Percentiles rank a stretch among this genome's conserved stretches.
Conservation (phyloP, 2,329 filamentous ascomycete species). For the Simplicillium sp. region DNA sequence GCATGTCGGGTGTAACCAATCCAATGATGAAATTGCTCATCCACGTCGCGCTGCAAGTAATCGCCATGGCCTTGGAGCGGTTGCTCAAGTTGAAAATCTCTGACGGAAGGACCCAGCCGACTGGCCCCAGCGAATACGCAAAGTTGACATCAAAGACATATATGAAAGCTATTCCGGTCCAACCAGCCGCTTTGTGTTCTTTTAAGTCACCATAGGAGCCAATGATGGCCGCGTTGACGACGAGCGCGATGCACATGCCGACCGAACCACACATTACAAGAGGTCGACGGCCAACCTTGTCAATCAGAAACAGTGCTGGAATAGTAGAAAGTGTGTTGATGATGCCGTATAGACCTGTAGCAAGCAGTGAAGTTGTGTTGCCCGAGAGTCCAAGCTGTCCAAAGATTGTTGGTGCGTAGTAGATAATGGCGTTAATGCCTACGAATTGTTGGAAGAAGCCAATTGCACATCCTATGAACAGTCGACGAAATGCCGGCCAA, state of each 20-base stretch:
- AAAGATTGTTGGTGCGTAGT: slow-evolving; percentile 38
- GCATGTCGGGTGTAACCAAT: slow-evolving; percentile 32
- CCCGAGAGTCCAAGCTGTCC: slow-evolving; percentile 28
- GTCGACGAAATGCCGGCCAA: slow-evolving; percentile 26
- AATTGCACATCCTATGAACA: slow-evolving; percentile 42
- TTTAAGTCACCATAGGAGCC: slow-evolving; percentile 32
- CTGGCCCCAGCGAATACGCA: slow-evolving; percentile 53
- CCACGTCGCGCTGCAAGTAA: slow-evolving; percentile 41
- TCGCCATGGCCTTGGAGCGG: slow-evolving; percentile 45
- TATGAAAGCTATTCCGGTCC: slow-evolving; percentile 53
- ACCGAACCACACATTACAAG: slow-evolving; percentile 53
- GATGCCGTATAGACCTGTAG: slow-evolving; percentile 49
- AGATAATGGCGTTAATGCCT: slow-evolving; percentile 36
- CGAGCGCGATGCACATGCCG: slow-evolving; percentile 53
- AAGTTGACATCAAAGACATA: slow-evolving; percentile 57
- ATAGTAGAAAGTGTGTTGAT: slow-evolving; percentile 38
- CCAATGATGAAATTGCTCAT: slow-evolving; percentile 27
- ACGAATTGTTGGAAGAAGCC: slow-evolving; percentile 47
- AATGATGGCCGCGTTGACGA: slow-evolving; percentile 40
- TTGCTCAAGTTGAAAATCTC: slow-evolving; percentile 52
- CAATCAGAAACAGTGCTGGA: slow-evolving; percentile 38
- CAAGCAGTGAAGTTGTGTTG: slow-evolving; percentile 36
- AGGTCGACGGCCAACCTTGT: slow-evolving; percentile 50
- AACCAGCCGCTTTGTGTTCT: slow-evolving; percentile 29
- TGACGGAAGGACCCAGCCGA: slow-evolving; percentile 56